These are phyloP conservation scores for Porogramme epimiltina DNA, from an alignment of 1,284 basidiomycete species.

Conservation along the genomic window DNA sequence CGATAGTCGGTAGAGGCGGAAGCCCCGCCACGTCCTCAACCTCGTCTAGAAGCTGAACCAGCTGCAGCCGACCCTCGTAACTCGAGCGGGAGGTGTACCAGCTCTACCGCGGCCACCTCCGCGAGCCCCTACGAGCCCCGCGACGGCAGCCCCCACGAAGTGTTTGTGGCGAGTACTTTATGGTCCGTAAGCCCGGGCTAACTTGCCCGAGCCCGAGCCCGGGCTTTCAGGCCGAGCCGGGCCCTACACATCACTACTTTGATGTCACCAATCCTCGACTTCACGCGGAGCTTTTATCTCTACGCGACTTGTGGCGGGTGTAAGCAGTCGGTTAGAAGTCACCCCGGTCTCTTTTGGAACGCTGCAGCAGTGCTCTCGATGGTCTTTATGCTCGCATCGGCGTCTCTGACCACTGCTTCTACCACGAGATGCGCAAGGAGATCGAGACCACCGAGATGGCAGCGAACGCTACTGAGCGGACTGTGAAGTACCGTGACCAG, in stretches of 20 bases:
- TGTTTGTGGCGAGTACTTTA: too few species aligned
- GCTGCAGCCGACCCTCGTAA: conserved; percentile 23
- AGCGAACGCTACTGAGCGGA: conserved; percentile 93
- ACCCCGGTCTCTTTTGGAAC: conserved; percentile 81
- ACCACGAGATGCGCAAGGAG: conserved; percentile 61
- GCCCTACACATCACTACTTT: too few species aligned
- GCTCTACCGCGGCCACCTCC: too few species aligned
- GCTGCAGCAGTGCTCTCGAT: conserved; percentile 65
- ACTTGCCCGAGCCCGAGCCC: too few species aligned
- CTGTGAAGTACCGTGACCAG: conserved; percentile 82
- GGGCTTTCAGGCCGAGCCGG: too few species aligned
- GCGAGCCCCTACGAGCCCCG: too few species aligned
- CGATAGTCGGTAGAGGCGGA: not conserved
- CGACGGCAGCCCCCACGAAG: too few species aligned
- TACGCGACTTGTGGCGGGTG: conserved; percentile 88
- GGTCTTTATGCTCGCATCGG: conserved; percentile 67
- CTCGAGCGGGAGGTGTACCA: too few species aligned
- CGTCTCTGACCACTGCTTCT: conserved; percentile 72
- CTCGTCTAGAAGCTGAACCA: conserved; percentile 26
- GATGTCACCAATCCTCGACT: conserved; percentile 56
- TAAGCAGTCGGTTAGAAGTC: conserved; percentile 85
- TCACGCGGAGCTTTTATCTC: conserved; percentile 69
- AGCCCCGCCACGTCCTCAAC: conserved; percentile 32
- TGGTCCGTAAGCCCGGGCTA: too few species aligned
- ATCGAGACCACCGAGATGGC: conserved; percentile 86